A percentile compares a stretch with the other conserved stretches of the same genome.
Evolutionary conservation across 2,329 filamentous ascomycete species (phyloP).

Genomic region (Stylonectria norvegica): DNA sequence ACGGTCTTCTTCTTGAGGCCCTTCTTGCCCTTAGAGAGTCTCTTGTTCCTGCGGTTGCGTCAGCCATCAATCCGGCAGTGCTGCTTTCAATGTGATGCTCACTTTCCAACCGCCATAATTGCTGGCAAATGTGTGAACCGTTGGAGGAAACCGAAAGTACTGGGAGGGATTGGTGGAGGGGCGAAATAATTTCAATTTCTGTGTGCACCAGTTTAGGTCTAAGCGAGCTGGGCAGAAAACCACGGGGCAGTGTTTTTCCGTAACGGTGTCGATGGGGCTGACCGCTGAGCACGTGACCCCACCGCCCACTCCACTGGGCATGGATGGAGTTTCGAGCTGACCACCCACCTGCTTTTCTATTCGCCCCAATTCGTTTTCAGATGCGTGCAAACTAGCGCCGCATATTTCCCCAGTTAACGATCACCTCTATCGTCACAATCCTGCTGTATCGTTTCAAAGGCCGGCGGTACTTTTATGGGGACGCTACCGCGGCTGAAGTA

Average conservation of each 20-base stretch:
- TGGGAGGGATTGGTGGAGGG: constrained; percentile 41
- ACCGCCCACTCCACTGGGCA: background rate
- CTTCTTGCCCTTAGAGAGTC: constrained; percentile 99
- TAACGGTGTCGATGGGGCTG: constrained; percentile 15
- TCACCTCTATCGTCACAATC: no score
- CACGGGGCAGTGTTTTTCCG: constrained; percentile 30
- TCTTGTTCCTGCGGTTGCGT: constrained; percentile 78
- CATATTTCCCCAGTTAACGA: no score
- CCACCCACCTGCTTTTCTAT: no score
- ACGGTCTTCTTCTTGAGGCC: constrained; percentile 99
- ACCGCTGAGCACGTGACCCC: constrained; percentile 19
- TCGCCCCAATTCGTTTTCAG: no score
- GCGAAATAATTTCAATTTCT: constrained; percentile 41
- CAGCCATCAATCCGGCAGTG: constrained; percentile 16
- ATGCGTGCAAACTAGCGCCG: no score
- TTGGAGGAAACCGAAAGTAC: constrained; percentile 44
- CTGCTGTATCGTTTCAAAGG: no score
- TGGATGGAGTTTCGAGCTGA: no score
- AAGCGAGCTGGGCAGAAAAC: constrained; percentile 33
- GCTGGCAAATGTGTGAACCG: constrained; percentile 46
- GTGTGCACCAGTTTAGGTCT: constrained; percentile 40
- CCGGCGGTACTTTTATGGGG: no score
- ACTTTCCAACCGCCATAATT: constrained; percentile 62
- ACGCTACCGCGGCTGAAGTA: no score
- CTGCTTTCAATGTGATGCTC: constrained; percentile 29